Evolutionary conservation across 495 filamentous ascomycete species (phyloP).

Genomic region (Aspergillus saccharolyticus): DNA sequence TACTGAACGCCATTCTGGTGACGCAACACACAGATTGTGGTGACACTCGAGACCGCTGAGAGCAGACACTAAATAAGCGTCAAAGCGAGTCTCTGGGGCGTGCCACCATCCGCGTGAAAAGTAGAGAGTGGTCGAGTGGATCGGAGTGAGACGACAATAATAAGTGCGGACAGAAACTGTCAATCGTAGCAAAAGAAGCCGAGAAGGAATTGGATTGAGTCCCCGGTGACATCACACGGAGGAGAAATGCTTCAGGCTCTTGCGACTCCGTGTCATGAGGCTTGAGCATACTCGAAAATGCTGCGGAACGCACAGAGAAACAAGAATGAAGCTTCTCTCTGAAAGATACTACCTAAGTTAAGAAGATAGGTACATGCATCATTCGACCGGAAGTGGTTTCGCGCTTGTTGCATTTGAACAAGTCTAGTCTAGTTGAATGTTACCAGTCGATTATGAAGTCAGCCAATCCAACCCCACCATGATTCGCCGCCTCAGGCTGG

Average conservation of each 20-base stretch:
- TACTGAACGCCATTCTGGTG: constrained; percentile 24
- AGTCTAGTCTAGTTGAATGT: no score
- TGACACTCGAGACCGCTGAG: neutral
- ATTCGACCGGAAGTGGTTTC: neutral
- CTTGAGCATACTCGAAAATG: neutral
- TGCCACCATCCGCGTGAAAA: neutral
- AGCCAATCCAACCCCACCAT: constrained; percentile 9
- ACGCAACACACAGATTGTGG: neutral
- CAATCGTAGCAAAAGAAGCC: constrained; percentile 12
- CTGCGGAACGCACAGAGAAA: neutral
- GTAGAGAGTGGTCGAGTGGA: neutral
- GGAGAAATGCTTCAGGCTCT: neutral
- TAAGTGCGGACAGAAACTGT: constrained; percentile 1
- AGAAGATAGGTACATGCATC: neutral
- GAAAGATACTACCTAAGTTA: neutral
- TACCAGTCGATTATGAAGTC: constrained; percentile 17
- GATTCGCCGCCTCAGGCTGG: constrained; percentile 17
- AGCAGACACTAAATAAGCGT: neutral
- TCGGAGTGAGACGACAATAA: neutral
- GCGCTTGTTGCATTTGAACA: neutral
- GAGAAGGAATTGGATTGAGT: constrained; percentile 18
- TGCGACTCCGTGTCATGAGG: neutral
- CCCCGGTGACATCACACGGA: constrained; percentile 16
- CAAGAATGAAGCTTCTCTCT: neutral
- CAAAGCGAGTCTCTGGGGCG: neutral